Evolutionary conservation across 2,329 filamentous ascomycete genomes (phyloP).

Genomic region (Diaporthe sp.): DNA sequence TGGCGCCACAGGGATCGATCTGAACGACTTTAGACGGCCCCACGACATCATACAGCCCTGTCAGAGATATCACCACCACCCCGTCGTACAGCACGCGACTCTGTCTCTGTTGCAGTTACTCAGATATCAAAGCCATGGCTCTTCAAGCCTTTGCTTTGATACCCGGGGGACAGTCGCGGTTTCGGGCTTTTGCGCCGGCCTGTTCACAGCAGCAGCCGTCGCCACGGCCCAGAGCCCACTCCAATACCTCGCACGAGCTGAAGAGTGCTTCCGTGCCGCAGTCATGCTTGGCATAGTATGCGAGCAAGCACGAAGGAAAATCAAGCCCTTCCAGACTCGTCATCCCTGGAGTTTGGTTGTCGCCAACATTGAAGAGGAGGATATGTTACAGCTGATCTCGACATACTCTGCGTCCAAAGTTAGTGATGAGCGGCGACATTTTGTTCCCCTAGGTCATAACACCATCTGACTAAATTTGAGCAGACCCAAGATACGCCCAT

Average conservation of each 20-base stretch:
- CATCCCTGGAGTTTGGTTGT: conserved; percentile 6
- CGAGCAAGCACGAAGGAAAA: not conserved
- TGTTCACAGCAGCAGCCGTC: conserved; percentile 5
- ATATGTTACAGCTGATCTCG: not conserved
- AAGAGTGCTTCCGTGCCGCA: conserved; percentile 14
- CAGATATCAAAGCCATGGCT: not conserved
- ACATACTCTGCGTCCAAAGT: not conserved
- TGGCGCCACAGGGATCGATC: not conserved
- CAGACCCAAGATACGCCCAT: not conserved
- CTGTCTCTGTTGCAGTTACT: not conserved
- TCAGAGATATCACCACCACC: not conserved
- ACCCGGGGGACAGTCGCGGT: not conserved
- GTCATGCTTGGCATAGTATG: conserved; percentile 4
- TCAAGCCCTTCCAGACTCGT: not conserved
- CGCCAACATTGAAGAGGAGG: not conserved
- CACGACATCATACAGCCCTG: conserved; percentile 4
- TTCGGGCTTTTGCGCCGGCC: not conserved
- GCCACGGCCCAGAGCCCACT: not conserved
- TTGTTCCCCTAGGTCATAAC: not conserved
- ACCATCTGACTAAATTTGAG: not conserved
- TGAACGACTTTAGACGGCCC: not conserved
- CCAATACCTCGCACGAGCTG: conserved; percentile 4
- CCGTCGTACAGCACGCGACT: not conserved
- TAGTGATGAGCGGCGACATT: not conserved
- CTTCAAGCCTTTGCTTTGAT: not conserved